phyloP scores from a whole-genome alignment of 208 protist species.

The Leishmania martiniquensis region DNA sequence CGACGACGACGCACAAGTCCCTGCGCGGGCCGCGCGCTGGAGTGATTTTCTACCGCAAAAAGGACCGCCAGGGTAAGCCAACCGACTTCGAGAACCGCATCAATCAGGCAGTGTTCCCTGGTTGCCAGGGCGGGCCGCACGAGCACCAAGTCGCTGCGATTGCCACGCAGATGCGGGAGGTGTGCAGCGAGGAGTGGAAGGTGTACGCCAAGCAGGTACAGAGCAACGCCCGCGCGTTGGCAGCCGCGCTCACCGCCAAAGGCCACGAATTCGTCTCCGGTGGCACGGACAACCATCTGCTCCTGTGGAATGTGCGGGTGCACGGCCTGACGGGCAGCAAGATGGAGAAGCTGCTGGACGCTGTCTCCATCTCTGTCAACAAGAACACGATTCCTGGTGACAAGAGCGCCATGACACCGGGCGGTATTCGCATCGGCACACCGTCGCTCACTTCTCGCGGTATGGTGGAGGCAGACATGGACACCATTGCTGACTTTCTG shows the following conservation, averaged over 20 bases:
- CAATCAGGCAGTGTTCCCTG: constrained; percentile 98
- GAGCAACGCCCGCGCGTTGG: constrained; percentile 89
- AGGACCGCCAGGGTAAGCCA: constrained; percentile 59
- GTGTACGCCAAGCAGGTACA: constrained; percentile 94
- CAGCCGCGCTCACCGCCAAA: constrained; percentile 65
- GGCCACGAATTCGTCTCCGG: constrained; percentile 95
- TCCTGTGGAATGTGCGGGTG: constrained; percentile 97
- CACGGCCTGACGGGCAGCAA: constrained; percentile 96
- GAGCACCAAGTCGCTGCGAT: constrained; percentile 98
- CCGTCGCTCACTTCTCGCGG: constrained; percentile 96
- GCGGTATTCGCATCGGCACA: constrained; percentile 96
- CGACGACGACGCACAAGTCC: constrained; percentile 99
- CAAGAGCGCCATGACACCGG: constrained; percentile 91
- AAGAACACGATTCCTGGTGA: constrained; percentile 98
- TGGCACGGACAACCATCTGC: constrained; percentile 98
- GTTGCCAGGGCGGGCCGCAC: constrained; percentile 98
- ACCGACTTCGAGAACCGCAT: constrained; percentile 94
- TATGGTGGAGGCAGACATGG: constrained; percentile 93
- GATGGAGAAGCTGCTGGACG: constrained; percentile 96
- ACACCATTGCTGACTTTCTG: constrained; percentile 90
- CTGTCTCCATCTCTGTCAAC: constrained; percentile 94
- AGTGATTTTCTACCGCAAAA: constrained; percentile 98
- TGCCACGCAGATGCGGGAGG: constrained; percentile 96
- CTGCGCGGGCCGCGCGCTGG: constrained; percentile 98
- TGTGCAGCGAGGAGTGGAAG: constrained; percentile 92